Conservation (phyloP, 345 rosid species). For the Pistacia integerrima region DNA sequence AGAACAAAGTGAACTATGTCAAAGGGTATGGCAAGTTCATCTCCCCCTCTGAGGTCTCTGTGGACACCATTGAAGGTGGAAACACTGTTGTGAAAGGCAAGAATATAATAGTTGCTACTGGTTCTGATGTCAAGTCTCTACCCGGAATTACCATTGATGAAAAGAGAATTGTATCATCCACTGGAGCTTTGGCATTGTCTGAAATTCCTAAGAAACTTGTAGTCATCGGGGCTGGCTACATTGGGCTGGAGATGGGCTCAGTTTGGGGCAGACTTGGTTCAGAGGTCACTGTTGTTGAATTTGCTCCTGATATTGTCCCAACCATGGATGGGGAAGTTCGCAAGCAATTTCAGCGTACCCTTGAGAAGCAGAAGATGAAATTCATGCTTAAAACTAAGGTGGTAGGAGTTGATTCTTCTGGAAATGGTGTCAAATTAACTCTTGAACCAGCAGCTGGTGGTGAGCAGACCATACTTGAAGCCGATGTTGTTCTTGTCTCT, state of each 20-base stretch:
- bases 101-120: constrained; percentile 87
- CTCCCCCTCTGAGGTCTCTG: constrained; percentile 90
- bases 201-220: constrained; percentile 93
- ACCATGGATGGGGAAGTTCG: constrained; percentile 96
- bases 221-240: constrained; percentile 97
- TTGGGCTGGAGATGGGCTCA: constrained; percentile 99
- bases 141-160: constrained; percentile 97
- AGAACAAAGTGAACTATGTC: constrained; percentile 92
- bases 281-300: constrained; percentile 98
- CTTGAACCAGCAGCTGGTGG: constrained; percentile 94
- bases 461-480: constrained; percentile 78
- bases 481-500: constrained; percentile 95
- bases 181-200: constrained; percentile 80
- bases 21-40: constrained; percentile 92
- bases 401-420: constrained; percentile 77
- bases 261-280: constrained; percentile 96
- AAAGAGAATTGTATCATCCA: constrained; percentile 89
- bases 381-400: constrained; percentile 99
- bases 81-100: constrained; percentile 83
- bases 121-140: constrained; percentile 93
- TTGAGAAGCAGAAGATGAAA: constrained; percentile 98
- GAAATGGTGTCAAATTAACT: constrained; percentile 75
- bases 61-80: constrained; percentile 80
- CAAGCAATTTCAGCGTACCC: constrained; percentile 86
- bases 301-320: constrained; percentile 91